Evolutionary conservation across 441 rosid species (phyloP).

Genomic region (Hura crepitans): DNA sequence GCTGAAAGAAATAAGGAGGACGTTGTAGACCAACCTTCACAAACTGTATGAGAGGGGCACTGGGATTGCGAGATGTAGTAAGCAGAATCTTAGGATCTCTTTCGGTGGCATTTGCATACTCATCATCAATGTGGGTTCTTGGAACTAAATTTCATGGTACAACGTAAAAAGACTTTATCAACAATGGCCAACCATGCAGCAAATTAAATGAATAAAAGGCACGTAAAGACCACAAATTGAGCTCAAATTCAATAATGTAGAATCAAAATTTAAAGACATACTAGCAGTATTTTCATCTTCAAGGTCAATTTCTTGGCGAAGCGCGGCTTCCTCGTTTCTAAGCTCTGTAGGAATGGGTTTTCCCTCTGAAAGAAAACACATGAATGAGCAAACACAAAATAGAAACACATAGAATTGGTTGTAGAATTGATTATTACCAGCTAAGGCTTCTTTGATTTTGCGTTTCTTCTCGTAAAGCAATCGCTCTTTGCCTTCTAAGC

Average conservation of each 20-base stretch:
- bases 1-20: background rate
- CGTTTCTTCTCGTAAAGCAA: conserved; percentile 71
- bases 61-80: conserved; percentile 83
- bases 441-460: conserved; percentile 73
- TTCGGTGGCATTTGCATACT: conserved; percentile 69
- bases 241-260: background rate
- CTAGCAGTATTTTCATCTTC: conserved; percentile 67
- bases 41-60: conserved; percentile 74
- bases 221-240: background rate
- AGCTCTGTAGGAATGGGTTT: conserved; percentile 91
- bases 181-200: background rate
- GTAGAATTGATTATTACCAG: conserved; percentile 15
- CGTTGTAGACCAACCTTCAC: conserved; percentile 46
- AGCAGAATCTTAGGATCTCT: conserved; percentile 76
- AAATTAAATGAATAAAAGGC: background rate
- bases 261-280: conserved; percentile 10
- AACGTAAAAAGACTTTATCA: background rate
- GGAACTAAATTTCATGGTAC: conserved; percentile 47
- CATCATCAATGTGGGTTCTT: conserved; percentile 78
- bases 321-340: conserved; percentile 68
- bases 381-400: background rate
- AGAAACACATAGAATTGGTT: conserved; percentile 22
- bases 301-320: conserved; percentile 75
- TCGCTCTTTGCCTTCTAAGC: conserved; percentile 86
- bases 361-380: conserved; percentile 42